These are phyloP conservation scores for Boletus rubescentipes DNA, from an alignment of 768 basidiomycete genomes.

Conservation along the genomic window DNA sequence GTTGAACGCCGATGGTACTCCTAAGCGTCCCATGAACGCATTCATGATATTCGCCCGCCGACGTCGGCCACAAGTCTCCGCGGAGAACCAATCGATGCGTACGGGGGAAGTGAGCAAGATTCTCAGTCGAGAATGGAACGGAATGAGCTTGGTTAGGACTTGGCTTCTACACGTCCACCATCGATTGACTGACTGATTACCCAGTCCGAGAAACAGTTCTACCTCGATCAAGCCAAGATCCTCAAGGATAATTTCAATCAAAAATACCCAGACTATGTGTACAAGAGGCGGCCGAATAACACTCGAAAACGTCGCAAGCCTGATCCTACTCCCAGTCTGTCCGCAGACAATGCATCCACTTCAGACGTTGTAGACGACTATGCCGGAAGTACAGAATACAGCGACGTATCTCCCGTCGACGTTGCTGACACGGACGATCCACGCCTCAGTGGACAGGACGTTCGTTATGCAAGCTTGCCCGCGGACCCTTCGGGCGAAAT, in stretches of 20 bases:
- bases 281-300: constrained; percentile 85
- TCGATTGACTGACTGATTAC: constrained; percentile 17
- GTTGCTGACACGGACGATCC: constrained; percentile 24
- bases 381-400: constrained; percentile 28
- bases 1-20: constrained; percentile 83
- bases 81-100: constrained; percentile 87
- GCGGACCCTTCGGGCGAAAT: constrained; percentile 18
- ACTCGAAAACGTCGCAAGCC: constrained; percentile 62
- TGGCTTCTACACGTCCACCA: not conserved
- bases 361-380: constrained; percentile 36
- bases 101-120: constrained; percentile 91
- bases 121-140: constrained; percentile 81
- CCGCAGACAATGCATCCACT: constrained; percentile 31
- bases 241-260: constrained; percentile 84
- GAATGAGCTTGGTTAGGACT: constrained; percentile 66
- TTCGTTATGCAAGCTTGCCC: constrained; percentile 20
- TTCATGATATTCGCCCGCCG: constrained; percentile 92
- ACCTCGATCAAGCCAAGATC: constrained; percentile 82
- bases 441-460: constrained; percentile 16
- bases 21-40: constrained; percentile 90
- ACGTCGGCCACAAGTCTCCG: constrained; percentile 78
- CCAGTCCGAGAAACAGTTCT: constrained; percentile 82
- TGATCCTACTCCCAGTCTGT: constrained; percentile 31
- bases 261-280: constrained; percentile 88
- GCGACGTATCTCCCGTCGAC: constrained; percentile 43